Conservation (phyloP, 2,329 filamentous ascomycete genomes). For the Diatrype stigma region DNA sequence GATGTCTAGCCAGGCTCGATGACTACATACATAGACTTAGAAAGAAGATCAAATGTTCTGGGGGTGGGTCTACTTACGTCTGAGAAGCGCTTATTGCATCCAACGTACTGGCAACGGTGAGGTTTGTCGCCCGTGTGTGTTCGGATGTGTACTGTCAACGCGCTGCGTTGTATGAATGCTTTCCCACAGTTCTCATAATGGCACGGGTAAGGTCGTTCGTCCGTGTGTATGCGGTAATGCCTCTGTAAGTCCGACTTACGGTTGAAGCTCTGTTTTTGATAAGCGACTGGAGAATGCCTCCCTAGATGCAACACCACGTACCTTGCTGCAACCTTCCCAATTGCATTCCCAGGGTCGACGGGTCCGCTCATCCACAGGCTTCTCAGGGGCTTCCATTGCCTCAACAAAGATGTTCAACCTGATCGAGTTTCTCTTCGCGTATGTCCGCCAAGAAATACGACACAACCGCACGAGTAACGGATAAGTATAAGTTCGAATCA, state of each 20-base stretch:
- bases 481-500: too few species aligned
- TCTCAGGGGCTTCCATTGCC: neutral
- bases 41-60: conserved; percentile 1
- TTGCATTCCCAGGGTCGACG: neutral
- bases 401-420: too few species aligned
- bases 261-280: conserved; percentile 59
- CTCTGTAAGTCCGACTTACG: conserved; percentile 67
- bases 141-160: conserved; percentile 65
- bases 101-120: conserved; percentile 61
- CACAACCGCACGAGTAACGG: neutral
- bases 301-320: neutral
- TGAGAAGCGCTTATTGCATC: conserved; percentile 66
- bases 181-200: conserved; percentile 58
- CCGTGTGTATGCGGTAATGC: conserved; percentile 69
- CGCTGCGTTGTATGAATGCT: conserved; percentile 68
- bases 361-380: neutral
- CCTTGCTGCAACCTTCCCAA: neutral
- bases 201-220: conserved; percentile 64
- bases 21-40: conserved; percentile 48
- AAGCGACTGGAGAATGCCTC: conserved; percentile 6
- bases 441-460: too few species aligned
- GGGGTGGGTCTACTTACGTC: conserved; percentile 47
- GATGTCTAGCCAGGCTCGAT: conserved; percentile 61
- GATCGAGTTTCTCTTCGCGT: too few species aligned
- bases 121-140: conserved; percentile 71